Percentiles rank a stretch among this genome's conserved stretches.
Evolutionary conservation across 169 alveolate species (phyloP).

Genomic region (Eimeria zaria): DNA sequence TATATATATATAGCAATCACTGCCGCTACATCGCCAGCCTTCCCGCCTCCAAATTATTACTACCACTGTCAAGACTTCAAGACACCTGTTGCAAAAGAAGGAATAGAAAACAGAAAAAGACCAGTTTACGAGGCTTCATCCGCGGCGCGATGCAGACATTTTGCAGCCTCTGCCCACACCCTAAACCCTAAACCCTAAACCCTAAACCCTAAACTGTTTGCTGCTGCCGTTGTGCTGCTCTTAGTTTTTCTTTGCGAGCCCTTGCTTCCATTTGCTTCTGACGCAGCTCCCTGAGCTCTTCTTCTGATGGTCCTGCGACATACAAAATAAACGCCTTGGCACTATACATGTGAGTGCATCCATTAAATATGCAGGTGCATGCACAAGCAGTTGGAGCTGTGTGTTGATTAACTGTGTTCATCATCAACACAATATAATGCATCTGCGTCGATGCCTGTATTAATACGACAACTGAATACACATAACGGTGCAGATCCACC

Average conservation of each 20-base stretch:
- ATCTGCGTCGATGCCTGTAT: no score
- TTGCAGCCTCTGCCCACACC: neutral
- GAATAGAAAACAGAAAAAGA: neutral
- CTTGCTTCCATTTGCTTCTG: conserved; percentile 49
- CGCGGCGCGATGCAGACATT: neutral
- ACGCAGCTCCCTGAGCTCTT: conserved; percentile 44
- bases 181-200: conserved; percentile 27
- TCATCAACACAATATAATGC: neutral
- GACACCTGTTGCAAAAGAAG: neutral
- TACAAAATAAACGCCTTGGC: neutral
- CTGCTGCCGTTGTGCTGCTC: neutral
- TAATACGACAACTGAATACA: no score
- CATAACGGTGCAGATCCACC: no score
- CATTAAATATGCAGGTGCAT: neutral
- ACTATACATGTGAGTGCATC: neutral
- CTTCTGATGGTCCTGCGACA: conserved; percentile 42
- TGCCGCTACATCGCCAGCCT: neutral
- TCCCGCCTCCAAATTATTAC: neutral
- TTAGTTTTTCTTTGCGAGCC: conserved; percentile 13
- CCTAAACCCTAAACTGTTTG: neutral
- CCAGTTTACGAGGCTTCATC: neutral
- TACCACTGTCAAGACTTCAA: neutral
- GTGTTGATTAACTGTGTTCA: neutral
- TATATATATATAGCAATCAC: neutral
- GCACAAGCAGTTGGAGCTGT: neutral